Evolutionary conservation across 345 rosid species (phyloP), one percentile per base, ranked within the genome.

Genomic region (Dipteronia sinensis): DNA sequence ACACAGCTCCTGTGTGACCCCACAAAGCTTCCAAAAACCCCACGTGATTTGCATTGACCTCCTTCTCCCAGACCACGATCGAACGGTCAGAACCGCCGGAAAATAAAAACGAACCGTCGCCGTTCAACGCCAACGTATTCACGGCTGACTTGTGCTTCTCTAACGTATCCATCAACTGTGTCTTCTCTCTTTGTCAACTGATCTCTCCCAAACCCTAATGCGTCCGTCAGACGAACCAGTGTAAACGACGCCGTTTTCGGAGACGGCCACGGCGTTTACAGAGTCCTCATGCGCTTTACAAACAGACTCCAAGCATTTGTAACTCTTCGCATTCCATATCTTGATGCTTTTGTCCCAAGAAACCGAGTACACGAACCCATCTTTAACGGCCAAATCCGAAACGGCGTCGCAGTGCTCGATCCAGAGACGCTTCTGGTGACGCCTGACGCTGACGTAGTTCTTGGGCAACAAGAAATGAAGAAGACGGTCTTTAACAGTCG

Each of bases 341-440:
- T 88, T 86, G 44, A 88, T 80, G 67, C 86, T 85, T 74, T 77
- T 82, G 51, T 88, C 89, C 91, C 91, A 88, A 4, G 88, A 88
- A 72, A 80, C 88, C 1, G 91, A 86, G 25, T 85, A 86, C 77
- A 85, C 72, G 22, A 85, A 40, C 29, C 84, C 88, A 20, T 79
- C 72, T 40, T 80, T 75, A 31, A 86, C 69, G 0, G 65, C 85
- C 29, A 85, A 58, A 42, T 84, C 81, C 1, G 87, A 85, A 75
- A 86, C 88, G 3, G 90, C 10, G 53, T 88, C 89, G 77, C 82
- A 74, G 77, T 88, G 91, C 51, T 88, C 79, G 10, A 85, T 76
- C 91, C 91, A 88, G 38, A 87, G 85, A 62, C 76, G 77, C 82
- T 83, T 85, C 84, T 72, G 75, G 75, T 88, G 87, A 9, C 91